Base-by-base conservation (phyloP, 2,329 filamentous ascomycete species). In the Aspergillus eucalypticola region DNA sequence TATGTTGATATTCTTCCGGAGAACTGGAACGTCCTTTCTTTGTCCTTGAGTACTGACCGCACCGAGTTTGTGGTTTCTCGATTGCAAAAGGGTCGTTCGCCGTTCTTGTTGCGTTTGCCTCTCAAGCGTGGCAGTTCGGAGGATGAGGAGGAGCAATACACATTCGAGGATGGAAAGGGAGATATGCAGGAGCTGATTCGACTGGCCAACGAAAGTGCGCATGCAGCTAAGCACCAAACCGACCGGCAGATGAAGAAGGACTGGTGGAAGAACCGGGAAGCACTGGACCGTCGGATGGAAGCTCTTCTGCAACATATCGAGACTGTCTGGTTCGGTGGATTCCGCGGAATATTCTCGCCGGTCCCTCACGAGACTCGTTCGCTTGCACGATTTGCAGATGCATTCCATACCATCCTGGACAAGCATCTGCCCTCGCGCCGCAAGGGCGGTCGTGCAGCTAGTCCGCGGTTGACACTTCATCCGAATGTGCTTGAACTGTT, bases 291-390 rank as follows among this genome's bases (percentile, higher is more conserved):
- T 32, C 87, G 91, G 8, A 82, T 99, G 23, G 88, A 86, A 63
- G 88, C 90, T 54, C 83, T 99, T 8, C 82, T 99, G 1, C 82
- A 88, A 56, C 96, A 92, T 61, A 90, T 99, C 41, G 94, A 99
- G 75, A 89, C 90, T 62, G 88, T 95, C 21, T 99, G 95, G 95
- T 85, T 99, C 5, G 93, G 94, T 52, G 95, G 95, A 0, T 99
- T 99, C 82, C 89, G 88, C 59, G 93, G 94, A 15, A 89, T 99
- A n/a, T 94, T 99, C 71, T 93, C 92, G 1, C 89, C 91, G 56
- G 85, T 90, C 56, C 76, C 81, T 52, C 83, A 84, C 39, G 83
- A 89, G 19, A 79, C 85, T 1, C 83, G 88, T 25, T 79, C 91
- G 10, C 78, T 98, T 32, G 84, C 86, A 5, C 86, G 86, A 29